Evolutionary conservation across 768 basidiomycete genomes (phyloP).

Genomic region (Kwoniella dendrophila): DNA sequence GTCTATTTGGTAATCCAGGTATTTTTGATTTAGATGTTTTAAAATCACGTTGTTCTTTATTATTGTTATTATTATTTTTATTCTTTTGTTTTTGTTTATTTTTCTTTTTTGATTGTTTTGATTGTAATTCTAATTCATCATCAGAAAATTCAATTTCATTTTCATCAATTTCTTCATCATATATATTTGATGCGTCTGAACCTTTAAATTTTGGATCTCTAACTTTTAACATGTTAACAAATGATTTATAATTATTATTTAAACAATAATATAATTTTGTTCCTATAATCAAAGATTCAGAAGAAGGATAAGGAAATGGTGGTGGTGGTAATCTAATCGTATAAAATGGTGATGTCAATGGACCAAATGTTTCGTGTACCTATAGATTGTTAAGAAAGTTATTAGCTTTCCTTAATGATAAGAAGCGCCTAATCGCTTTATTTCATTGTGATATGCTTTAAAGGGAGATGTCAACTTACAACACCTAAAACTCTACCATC

Average conservation of each 20-base stretch:
- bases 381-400: slow-evolving; percentile 50
- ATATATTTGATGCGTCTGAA: slow-evolving; percentile 89
- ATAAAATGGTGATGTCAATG: slow-evolving; percentile 85
- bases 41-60: no score
- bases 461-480: no score
- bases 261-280: slow-evolving; percentile 79
- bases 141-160: slow-evolving; percentile 93
- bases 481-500: slow-evolving; percentile 88
- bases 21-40: no score
- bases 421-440: background rate
- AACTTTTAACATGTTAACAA: slow-evolving; percentile 77
- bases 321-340: slow-evolving; percentile 75
- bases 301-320: slow-evolving; percentile 57
- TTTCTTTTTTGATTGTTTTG: slow-evolving; percentile 59
- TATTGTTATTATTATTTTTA: background rate
- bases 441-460: no score
- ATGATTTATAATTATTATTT: slow-evolving; percentile 66
- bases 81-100: background rate
- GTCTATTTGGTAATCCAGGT: slow-evolving; percentile 35
- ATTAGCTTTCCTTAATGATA: background rate
- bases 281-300: slow-evolving; percentile 32
- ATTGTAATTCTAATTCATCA: slow-evolving; percentile 82
- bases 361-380: slow-evolving; percentile 95
- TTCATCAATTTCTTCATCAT: slow-evolving; percentile 90
- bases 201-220: slow-evolving; percentile 67